Evolutionary conservation across 2,329 filamentous ascomycete genomes (phyloP).

Genomic region (Parafenestella ontariensis): DNA sequence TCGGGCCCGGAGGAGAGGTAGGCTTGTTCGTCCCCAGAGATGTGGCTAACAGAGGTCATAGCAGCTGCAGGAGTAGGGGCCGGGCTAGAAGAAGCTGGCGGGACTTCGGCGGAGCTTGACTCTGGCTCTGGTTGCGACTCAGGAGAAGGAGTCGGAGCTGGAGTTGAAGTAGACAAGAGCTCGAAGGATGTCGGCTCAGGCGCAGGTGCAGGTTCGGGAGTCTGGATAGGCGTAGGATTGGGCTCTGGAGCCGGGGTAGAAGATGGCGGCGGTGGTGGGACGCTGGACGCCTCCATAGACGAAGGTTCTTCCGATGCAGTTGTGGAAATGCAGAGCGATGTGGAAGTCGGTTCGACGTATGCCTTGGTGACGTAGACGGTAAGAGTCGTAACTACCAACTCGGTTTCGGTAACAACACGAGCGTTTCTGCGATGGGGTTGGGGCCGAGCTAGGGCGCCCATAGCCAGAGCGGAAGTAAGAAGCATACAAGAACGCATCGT

Average conservation of each 20-base stretch:
- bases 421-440: slow-evolving; percentile 24
- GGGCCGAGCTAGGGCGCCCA: slow-evolving; percentile 35
- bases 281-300: neutral
- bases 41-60: slow-evolving; percentile 16
- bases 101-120: slow-evolving; percentile 1
- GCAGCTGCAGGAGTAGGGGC: neutral
- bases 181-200: slow-evolving; percentile 1
- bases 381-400: slow-evolving; percentile 28
- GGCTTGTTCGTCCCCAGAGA: slow-evolving; percentile 33
- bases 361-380: slow-evolving; percentile 21
- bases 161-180: neutral
- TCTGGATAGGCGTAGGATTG: neutral
- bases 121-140: neutral
- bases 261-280: slow-evolving; percentile 1
- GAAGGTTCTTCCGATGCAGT: neutral
- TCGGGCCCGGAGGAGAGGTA: slow-evolving; percentile 30
- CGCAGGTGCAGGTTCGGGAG: slow-evolving; percentile 1
- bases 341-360: slow-evolving; percentile 2
- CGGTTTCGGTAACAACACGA: slow-evolving; percentile 28
- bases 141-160: slow-evolving; percentile 4
- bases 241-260: neutral
- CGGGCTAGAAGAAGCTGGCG: slow-evolving; percentile 12
- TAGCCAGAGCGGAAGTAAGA: slow-evolving; percentile 32
- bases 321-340: slow-evolving; percentile 2
- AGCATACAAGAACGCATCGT: slow-evolving; percentile 39